Evolutionary conservation across 768 basidiomycete genomes (phyloP).

Genomic region (Termitomyces sp.): DNA sequence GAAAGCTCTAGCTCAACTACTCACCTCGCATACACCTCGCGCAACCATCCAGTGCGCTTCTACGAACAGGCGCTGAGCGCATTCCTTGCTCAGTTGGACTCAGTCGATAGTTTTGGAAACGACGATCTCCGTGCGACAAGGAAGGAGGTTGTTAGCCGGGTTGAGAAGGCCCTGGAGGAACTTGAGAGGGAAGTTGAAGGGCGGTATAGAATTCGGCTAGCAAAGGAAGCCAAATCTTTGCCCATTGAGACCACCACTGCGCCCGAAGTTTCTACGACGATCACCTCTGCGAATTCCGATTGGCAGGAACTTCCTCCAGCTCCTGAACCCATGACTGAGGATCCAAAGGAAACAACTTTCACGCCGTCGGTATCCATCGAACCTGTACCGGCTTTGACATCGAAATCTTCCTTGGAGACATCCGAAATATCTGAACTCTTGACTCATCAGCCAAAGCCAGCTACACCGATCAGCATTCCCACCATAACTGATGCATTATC

Average conservation of each 20-base stretch:
- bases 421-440: neutral
- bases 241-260: neutral
- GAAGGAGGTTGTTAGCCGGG: conserved; percentile 46
- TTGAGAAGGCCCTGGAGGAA: conserved; percentile 52
- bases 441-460: neutral
- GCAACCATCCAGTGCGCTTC: conserved; percentile 54
- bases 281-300: neutral
- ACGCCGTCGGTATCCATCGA: neutral
- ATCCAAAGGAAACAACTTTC: neutral
- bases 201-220: conserved; percentile 24
- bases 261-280: neutral
- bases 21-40: conserved; percentile 48
- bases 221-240: conserved; percentile 17
- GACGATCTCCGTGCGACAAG: conserved; percentile 41
- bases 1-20: conserved; percentile 17
- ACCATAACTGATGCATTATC: neutral
- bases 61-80: conserved; percentile 57
- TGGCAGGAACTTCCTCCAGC: neutral
- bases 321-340: neutral
- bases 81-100: conserved; percentile 53
- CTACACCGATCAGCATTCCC: neutral
- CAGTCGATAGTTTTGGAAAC: conserved; percentile 56
- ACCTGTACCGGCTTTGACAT: neutral
- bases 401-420: neutral
- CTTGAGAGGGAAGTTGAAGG: conserved; percentile 45